Conservation (phyloP, 2,329 filamentous ascomycete species). For the Exophiala bonariae region DNA sequence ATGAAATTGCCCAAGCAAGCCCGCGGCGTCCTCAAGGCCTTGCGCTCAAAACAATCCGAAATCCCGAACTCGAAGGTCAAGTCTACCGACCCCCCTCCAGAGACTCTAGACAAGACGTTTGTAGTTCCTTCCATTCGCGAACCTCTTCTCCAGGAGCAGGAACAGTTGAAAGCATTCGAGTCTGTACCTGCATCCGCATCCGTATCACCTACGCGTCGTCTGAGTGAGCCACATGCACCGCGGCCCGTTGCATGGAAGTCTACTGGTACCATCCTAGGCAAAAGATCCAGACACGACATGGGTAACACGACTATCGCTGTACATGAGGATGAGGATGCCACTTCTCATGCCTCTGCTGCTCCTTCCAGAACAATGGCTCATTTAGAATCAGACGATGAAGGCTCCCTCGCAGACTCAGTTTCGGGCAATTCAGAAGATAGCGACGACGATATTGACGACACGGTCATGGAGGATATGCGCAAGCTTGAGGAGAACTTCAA, state of each 20-base stretch:
- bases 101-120: too few species aligned
- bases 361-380: conserved; percentile 12
- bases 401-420: conserved; percentile 24
- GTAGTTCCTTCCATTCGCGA: neutral
- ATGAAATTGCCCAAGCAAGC: conserved; percentile 21
- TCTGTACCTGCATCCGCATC: too few species aligned
- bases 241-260: conserved; percentile 16
- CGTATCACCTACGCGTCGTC: conserved; percentile 7
- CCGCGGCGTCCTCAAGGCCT: conserved; percentile 17
- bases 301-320: conserved; percentile 24
- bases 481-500: conserved; percentile 79
- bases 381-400: conserved; percentile 35
- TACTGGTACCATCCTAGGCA: conserved; percentile 11
- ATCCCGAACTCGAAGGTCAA: conserved; percentile 4
- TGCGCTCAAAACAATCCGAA: conserved; percentile 18
- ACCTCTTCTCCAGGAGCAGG: too few species aligned
- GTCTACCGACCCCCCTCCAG: neutral
- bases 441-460: conserved; percentile 44
- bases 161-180: too few species aligned
- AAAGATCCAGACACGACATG: conserved; percentile 22
- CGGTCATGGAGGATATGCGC: conserved; percentile 81
- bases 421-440: conserved; percentile 34
- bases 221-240: conserved; percentile 6
- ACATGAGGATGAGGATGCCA: conserved; percentile 23
- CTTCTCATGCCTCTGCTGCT: conserved; percentile 3